Base-by-base conservation (phyloP, 306 rosid genomes). In the Lagenaria siceraria region DNA sequence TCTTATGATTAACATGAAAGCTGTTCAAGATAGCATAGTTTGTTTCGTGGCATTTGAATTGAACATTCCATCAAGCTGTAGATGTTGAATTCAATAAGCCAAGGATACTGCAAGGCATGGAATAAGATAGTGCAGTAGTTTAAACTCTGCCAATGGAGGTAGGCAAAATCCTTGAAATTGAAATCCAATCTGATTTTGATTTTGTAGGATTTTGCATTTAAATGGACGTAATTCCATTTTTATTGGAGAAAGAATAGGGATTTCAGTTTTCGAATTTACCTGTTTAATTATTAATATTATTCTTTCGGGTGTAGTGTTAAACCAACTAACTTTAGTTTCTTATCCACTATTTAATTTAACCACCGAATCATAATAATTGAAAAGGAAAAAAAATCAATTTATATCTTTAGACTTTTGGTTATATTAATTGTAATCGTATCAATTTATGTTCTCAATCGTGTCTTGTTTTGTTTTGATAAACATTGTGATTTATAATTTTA, bases 11-110 rank as follows among this genome's bases (percentile, higher is more conserved):
- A n/a, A n/a, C n/a, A n/a, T n/a, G 1, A 43, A 36, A 82, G 31
- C 68, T 78, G 70, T 52, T 63, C 70, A 51, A 78, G 78, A 46
- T 14, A 49, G 53, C 53, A 49, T 49, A 46, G 51, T 46, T 46
- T 46, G 4, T 46, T 46, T 46, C 12, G 51, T 46, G 51, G 51
- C 51, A 51, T 51, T 51, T 51, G 55, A 17, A 51, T 51, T 51
- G 55, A 51, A 17, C 55, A 51, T 5, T 51, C 55, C 55, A 51
- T 51, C 55, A 51, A 46, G 52, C 15, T 46, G 5, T 46, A 11
- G 52, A 46, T 46, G 52, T 46, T 46, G 52, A 46, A 46, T 46
- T 46, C 52, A 46, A 46, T 11, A 12, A 46, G 52, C 52, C 52
- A 46, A 51, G 55, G 19, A 17, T 14, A 46, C 3, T 12, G 52